A percentile compares a stretch with the other conserved stretches of the same genome.
These are phyloP conservation scores for Eimeria necatrix DNA, from an alignment of 169 alveolate genomes.

Conservation along the genomic window DNA sequence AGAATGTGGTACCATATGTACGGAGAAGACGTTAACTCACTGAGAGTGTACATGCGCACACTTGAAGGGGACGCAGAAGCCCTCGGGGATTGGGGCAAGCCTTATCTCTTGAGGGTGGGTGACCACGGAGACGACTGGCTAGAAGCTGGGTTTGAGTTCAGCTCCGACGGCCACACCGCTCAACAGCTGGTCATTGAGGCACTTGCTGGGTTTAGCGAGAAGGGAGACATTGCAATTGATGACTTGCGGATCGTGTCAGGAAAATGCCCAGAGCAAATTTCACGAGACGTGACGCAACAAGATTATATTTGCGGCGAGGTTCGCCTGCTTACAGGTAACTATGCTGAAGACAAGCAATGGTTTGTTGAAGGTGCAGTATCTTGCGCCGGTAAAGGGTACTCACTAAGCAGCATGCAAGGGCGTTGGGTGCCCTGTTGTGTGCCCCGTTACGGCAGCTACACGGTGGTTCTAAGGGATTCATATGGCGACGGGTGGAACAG, in stretches of 20 bases:
- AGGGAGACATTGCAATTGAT: conserved; percentile 85
- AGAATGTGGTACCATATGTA: conserved; percentile 85
- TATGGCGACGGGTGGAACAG: conserved; percentile 87
- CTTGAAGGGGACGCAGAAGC: conserved; percentile 65
- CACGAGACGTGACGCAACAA: conserved; percentile 61
- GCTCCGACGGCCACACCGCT: conserved; percentile 83
- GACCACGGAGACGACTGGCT: conserved; percentile 86
- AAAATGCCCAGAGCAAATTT: conserved; percentile 79
- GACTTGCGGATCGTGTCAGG: conserved; percentile 82
- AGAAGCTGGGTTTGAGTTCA: conserved; percentile 84
- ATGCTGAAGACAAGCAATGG: conserved; percentile 85
- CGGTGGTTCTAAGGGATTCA: conserved; percentile 84
- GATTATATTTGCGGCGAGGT: conserved; percentile 86
- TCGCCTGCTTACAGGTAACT: conserved; percentile 83
- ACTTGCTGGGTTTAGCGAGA: conserved; percentile 85
- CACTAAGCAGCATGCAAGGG: conserved; percentile 75
- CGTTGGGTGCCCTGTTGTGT: conserved; percentile 87
- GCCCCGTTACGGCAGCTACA: conserved; percentile 86
- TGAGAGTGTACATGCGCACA: conserved; percentile 82
- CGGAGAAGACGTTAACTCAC: conserved; percentile 85
- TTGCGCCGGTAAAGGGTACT: conserved; percentile 86
- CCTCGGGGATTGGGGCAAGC: conserved; percentile 84
- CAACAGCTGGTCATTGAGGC: conserved; percentile 83
- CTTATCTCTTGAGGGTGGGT: conserved; percentile 85
- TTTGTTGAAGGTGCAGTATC: conserved; percentile 86